Percentiles rank a stretch among this genome's conserved stretches.
Conservation (phyloP, 805 yeast species). For the Candida saitoana region DNA sequence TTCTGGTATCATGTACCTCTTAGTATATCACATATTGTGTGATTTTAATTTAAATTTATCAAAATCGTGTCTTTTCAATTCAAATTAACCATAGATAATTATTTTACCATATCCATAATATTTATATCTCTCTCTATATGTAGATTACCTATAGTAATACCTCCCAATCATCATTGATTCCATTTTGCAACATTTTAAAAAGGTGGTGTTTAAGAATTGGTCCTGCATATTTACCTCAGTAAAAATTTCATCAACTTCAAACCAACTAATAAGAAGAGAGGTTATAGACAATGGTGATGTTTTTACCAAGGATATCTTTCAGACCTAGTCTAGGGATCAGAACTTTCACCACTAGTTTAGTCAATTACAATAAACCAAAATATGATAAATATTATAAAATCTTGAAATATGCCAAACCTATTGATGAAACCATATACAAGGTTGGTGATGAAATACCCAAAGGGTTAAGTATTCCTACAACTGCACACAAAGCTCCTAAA, state of each 20-base stretch:
- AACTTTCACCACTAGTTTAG: slow-evolving; percentile 7
- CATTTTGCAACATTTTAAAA: slow-evolving; percentile 1
- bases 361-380: slow-evolving; percentile 6
- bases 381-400: slow-evolving; percentile 39
- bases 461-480: slow-evolving; percentile 21
- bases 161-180: too few species aligned
- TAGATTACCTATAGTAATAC: too few species aligned
- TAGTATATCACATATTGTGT: too few species aligned
- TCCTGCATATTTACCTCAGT: neutral
- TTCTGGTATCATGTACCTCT: too few species aligned
- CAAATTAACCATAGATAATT: too few species aligned
- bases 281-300: neutral
- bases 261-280: neutral
- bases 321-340: slow-evolving; percentile 1
- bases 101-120: neutral
- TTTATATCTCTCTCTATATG: neutral
- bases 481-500: slow-evolving; percentile 21
- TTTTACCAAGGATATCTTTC: neutral
- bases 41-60: too few species aligned
- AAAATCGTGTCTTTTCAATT: too few species aligned
- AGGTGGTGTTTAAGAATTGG: too few species aligned
- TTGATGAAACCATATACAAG: slow-evolving; percentile 31
- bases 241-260: neutral
- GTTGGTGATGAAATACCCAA: slow-evolving; percentile 34
- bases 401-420: slow-evolving; percentile 34